Percentiles rank a stretch among this genome's conserved stretches.
Conservation (phyloP, 176 grass and related monocot genomes). For the Oryza brachyantha region DNA sequence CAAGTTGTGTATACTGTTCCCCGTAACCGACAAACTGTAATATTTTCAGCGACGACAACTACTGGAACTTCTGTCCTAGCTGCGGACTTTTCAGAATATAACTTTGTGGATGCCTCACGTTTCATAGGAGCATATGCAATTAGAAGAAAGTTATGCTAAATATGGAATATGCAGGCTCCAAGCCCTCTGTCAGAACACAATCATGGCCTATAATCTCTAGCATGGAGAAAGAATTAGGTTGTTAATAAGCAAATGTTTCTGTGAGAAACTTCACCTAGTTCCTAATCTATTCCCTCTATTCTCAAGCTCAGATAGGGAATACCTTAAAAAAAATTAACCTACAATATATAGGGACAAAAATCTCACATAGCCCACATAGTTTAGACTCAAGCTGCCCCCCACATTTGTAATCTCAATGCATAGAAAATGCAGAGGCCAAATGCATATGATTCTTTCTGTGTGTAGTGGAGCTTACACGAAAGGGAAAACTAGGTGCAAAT, state of each 20-base stretch:
- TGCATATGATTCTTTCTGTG: conserved; percentile 74
- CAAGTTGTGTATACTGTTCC: not conserved
- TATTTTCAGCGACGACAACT: conserved; percentile 19
- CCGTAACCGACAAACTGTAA: conserved; percentile 2
- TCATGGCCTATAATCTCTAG: conserved; percentile 47
- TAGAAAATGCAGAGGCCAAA: conserved; percentile 48
- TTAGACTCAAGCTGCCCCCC: conserved; percentile 37
- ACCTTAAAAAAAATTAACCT: not conserved
- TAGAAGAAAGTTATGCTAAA: conserved; percentile 34
- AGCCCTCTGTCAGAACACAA: conserved; percentile 43
- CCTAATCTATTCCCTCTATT: not conserved
- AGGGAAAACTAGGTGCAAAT: conserved; percentile 36
- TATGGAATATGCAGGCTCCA: conserved; percentile 35
- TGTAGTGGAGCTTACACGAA: conserved; percentile 34
- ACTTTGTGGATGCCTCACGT: conserved; percentile 24
- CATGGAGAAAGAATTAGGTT: conserved; percentile 30
- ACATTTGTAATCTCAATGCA: conserved; percentile 3
- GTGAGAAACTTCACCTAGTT: conserved; percentile 26
- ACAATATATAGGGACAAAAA: conserved; percentile 43
- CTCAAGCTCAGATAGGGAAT: not conserved
- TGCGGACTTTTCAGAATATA: conserved; percentile 31
- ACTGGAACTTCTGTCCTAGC: conserved; percentile 26
- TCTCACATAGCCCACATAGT: conserved; percentile 33
- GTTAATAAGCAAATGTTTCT: conserved; percentile 27
- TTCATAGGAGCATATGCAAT: conserved; percentile 26